Conservation (phyloP, 495 filamentous ascomycete species). For the Penicillium antarcticum region DNA sequence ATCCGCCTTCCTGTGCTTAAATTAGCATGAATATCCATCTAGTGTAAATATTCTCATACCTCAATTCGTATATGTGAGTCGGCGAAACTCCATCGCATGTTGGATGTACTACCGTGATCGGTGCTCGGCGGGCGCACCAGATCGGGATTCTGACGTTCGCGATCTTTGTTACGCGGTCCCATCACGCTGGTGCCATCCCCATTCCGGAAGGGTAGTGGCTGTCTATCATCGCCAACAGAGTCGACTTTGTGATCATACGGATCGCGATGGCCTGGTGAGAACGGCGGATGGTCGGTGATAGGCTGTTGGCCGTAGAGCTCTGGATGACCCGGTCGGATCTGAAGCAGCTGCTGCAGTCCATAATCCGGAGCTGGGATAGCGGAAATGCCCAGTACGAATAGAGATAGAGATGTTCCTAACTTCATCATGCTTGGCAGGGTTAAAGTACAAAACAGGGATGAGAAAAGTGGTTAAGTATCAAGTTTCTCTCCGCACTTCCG, state of each 20-base stretch:
- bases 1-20: conserved; percentile 55
- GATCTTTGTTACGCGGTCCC: conserved; percentile 62
- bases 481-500: no score
- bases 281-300: conserved; percentile 18
- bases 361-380: conserved; percentile 11
- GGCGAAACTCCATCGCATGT: conserved; percentile 66
- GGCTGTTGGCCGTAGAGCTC: not conserved
- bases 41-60: conserved; percentile 28
- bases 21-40: not conserved
- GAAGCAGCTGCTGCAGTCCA: conserved; percentile 9
- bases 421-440: not conserved
- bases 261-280: conserved; percentile 38
- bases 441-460: not conserved
- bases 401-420: no score
- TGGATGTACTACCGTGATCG: conserved; percentile 58
- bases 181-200: conserved; percentile 59
- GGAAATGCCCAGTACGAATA: not conserved
- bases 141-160: conserved; percentile 62
- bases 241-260: conserved; percentile 54
- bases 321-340: conserved; percentile 1
- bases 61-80: conserved; percentile 66
- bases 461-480: no score
- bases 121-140: conserved; percentile 62
- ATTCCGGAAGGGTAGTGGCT: conserved; percentile 65
- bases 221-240: conserved; percentile 50